Percentiles rank a stretch among this genome's conserved stretches.
These are phyloP conservation scores for Alopecurus myosuroides DNA, from an alignment of 176 grass and related monocot species.

Conservation along the genomic window DNA sequence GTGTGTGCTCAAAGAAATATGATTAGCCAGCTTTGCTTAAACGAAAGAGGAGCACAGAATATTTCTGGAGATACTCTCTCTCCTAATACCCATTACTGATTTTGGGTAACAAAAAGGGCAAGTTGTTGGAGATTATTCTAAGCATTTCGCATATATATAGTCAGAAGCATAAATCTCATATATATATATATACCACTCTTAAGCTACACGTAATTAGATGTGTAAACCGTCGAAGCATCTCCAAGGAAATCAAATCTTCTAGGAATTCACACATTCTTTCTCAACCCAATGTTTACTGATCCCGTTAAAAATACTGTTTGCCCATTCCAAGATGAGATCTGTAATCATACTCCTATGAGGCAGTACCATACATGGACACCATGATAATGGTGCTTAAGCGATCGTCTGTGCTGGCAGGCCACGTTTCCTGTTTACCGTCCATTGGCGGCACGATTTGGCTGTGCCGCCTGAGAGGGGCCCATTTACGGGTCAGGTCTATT, in stretches of 20 bases:
- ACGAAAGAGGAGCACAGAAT: no score
- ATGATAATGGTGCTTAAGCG: conserved; percentile 12
- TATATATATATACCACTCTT: background rate
- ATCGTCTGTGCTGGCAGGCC: no score
- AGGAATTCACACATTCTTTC: background rate
- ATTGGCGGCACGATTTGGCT: no score
- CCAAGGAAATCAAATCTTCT: background rate
- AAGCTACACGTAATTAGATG: background rate
- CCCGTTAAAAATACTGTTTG: background rate
- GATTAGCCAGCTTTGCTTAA: no score
- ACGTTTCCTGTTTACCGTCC: no score
- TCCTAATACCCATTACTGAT: no score
- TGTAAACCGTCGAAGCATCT: background rate
- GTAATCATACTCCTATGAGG: conserved; percentile 3
- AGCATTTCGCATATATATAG: background rate
- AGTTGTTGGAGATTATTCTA: no score
- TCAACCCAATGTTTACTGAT: background rate
- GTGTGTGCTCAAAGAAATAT: no score
- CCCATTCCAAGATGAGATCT: background rate
- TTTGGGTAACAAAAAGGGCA: no score
- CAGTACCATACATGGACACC: background rate
- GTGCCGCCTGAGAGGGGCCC: no score
- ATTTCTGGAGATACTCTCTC: no score
- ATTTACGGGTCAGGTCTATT: no score
- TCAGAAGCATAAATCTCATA: background rate